Evolutionary conservation across 495 filamentous ascomycete species (phyloP), one percentile per base, ranked within the genome.

Genomic region (Xylaria palmicola): DNA sequence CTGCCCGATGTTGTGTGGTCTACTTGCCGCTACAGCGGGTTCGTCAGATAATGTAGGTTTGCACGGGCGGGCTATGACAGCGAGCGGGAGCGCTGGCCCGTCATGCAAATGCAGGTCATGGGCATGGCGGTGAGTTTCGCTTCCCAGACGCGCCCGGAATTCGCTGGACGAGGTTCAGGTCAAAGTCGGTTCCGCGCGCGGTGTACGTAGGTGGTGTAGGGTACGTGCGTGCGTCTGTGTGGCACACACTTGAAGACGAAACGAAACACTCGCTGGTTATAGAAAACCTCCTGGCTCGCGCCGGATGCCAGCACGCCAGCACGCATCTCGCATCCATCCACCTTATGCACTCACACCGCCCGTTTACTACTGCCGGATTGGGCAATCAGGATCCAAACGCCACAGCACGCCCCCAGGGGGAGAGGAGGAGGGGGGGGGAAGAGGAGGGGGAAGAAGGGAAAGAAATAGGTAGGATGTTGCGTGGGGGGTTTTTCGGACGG

Each of bases 71-170:
- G 32, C 41, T 39, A 49, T 22, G 32, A 43, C 29, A 30, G 56
- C 32, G 19, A 51, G 30, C 57, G 37, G 57, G 27, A 44, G 57
- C 37, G 57, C 29, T 27, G 29, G 47, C 57, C 26, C 26, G 57
- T 41, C n/a, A 44, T 60, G 53, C 53, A 56, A 24, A 17, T 52
- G 50, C 50, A 53, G 17, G 50, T 53, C n/a, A n/a, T n/a, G n/a
- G n/a, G n/a, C 57, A 60, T 52, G 57, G 57, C 57, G 57, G 57
- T 60, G 57, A 60, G 57, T 60, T 60, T 60, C 20, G 57, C 43
- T 39, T 48, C n/a, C 36, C 49, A 48, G n/a, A n/a, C n/a, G n/a
- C n/a, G n/a, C 44, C 40, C n/a, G 17, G 10, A 13, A 56, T 56
- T 26, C 37, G 26, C 39, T 7, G 22, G n/a, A n/a, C 34, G 32